Conservation (phyloP, 768 basidiomycete genomes). For the Phanerochaete sordida region DNA sequence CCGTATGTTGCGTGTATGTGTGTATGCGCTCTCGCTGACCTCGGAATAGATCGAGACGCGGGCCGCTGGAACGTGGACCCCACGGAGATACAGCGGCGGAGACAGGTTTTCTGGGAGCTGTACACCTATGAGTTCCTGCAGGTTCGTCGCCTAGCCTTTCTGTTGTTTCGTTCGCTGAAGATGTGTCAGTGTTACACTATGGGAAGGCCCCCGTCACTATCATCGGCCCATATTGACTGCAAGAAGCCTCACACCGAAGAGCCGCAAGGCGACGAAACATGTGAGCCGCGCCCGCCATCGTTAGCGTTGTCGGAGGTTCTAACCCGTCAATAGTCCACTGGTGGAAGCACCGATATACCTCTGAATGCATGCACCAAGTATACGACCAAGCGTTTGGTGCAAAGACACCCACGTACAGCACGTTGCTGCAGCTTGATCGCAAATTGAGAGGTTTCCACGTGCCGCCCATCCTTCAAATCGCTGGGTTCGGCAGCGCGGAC, state of each 20-base stretch:
- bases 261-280: conserved; percentile 43
- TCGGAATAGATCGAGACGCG: conserved; percentile 56
- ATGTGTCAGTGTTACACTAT: conserved; percentile 57
- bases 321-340: conserved; percentile 40
- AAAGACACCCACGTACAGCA: conserved; percentile 57
- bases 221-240: conserved; percentile 52
- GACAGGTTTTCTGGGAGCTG: conserved; percentile 64
- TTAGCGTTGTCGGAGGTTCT: not conserved
- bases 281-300: conserved; percentile 50
- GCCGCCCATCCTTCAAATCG: conserved; percentile 60
- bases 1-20: conserved; percentile 40
- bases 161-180: conserved; percentile 3
- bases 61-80: conserved; percentile 58
- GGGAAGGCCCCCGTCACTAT: conserved; percentile 66
- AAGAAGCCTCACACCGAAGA: conserved; percentile 46
- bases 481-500: conserved; percentile 50
- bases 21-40: not conserved
- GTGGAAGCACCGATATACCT: conserved; percentile 69
- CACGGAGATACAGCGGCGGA: conserved; percentile 54
- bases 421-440: conserved; percentile 61
- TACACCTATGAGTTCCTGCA: conserved; percentile 67
- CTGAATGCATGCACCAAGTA: conserved; percentile 60
- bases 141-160: conserved; percentile 33
- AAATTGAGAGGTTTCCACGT: conserved; percentile 61
- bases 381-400: conserved; percentile 71